Percentiles rank a stretch among this genome's conserved stretches.
phyloP scores from a whole-genome alignment of 176 grass and related monocot genomes.

The Paspalum vaginatum region DNA sequence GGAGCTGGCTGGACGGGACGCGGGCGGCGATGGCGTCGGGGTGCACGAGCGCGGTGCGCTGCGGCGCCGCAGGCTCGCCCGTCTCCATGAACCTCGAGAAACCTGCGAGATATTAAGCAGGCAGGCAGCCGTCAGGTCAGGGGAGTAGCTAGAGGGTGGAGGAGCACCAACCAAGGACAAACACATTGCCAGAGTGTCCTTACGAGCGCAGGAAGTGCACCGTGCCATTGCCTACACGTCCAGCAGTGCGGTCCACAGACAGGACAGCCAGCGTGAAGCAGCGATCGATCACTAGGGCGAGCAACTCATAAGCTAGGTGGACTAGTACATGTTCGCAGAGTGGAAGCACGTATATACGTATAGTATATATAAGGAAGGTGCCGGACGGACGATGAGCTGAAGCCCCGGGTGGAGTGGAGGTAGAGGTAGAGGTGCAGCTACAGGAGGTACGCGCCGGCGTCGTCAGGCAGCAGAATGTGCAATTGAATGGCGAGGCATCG shows the following conservation, averaged over 20 bases:
- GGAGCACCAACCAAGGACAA: neutral
- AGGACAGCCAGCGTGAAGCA: too few relatives aligned
- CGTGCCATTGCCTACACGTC: neutral
- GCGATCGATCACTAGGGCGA: too few relatives aligned
- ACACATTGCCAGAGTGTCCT: conserved; percentile 11
- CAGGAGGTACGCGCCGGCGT: too few relatives aligned
- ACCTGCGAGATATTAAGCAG: conserved; percentile 32
- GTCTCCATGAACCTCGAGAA: conserved; percentile 43
- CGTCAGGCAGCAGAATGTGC: conserved; percentile 22
- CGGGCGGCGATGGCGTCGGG: conserved; percentile 8
- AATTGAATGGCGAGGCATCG: conserved; percentile 32
- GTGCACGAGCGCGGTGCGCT: neutral
- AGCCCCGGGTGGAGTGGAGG: neutral
- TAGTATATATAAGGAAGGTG: conserved; percentile 15
- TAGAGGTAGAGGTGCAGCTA: too few relatives aligned
- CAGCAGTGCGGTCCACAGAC: neutral
- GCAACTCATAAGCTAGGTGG: too few relatives aligned
- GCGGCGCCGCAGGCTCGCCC: neutral
- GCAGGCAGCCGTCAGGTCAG: too few relatives aligned
- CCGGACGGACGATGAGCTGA: neutral
- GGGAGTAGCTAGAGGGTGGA: too few relatives aligned
- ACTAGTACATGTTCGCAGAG: too few relatives aligned
- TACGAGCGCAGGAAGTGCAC: conserved; percentile 27
- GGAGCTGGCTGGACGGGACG: neutral
- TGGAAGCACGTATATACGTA: too few relatives aligned